Evolutionary conservation across 1,284 basidiomycete species (phyloP).

Genomic region (Ustilago bromivora): DNA sequence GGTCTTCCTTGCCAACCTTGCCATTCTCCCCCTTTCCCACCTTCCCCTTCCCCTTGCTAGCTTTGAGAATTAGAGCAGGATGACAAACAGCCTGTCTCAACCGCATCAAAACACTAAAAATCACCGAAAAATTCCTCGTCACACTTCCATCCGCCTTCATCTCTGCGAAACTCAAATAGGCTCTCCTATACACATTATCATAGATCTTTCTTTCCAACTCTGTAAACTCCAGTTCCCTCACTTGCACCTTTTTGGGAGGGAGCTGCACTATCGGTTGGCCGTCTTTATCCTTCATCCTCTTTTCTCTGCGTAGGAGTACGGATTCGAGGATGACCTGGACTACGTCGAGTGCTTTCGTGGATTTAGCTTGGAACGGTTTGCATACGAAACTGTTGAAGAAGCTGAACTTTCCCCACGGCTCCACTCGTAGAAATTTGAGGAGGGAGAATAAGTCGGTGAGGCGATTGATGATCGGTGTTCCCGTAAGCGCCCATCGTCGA

Average conservation of each 20-base stretch:
- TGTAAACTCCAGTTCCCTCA: conserved; percentile 55
- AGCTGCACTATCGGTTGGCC: conserved; percentile 90
- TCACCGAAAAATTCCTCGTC: conserved; percentile 68
- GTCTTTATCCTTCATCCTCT: conserved; percentile 86
- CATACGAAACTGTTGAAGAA: conserved; percentile 69
- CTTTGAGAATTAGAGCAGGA: conserved; percentile 69
- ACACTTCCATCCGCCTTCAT: conserved; percentile 61
- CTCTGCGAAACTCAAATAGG: conserved; percentile 59
- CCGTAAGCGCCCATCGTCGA: conserved; percentile 90
- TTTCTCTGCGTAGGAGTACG: conserved; percentile 86
- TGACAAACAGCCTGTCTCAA: conserved; percentile 71
- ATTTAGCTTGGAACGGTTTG: conserved; percentile 65
- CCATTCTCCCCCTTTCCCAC: background rate
- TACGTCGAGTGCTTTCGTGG: conserved; percentile 64
- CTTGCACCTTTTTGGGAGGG: conserved; percentile 81
- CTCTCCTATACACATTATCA: conserved; percentile 66
- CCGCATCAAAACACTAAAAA: conserved; percentile 71
- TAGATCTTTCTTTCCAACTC: conserved; percentile 69
- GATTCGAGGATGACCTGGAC: conserved; percentile 66
- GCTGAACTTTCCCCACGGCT: conserved; percentile 78
- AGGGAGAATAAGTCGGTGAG: conserved; percentile 84
- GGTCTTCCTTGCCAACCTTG: conserved; percentile 13
- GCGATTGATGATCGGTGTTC: conserved; percentile 92
- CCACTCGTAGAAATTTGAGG: conserved; percentile 80
- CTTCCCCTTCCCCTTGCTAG: conserved; percentile 20